These are phyloP conservation scores for Mycena pura DNA, from an alignment of 768 basidiomycete genomes.

Conservation along the genomic window DNA sequence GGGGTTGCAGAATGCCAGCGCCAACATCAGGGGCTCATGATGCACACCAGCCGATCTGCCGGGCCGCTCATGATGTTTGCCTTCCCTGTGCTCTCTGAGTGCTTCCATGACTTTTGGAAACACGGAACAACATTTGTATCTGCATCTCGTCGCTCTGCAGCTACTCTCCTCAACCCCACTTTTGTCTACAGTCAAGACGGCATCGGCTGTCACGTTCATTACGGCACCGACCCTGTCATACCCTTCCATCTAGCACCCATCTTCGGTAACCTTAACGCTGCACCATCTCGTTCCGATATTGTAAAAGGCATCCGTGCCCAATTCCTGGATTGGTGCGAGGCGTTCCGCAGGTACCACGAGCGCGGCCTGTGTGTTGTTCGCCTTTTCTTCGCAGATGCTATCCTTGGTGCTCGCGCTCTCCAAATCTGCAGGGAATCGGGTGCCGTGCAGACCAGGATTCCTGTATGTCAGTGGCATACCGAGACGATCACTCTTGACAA, in stretches of 20 bases:
- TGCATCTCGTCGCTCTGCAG: constrained; percentile 20
- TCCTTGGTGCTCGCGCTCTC: constrained; percentile 46
- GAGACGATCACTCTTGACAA: constrained; percentile 19
- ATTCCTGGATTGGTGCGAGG: constrained; percentile 27
- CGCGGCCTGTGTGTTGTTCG: constrained; percentile 36
- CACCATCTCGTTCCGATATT: constrained; percentile 15
- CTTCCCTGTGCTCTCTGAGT: constrained; percentile 23
- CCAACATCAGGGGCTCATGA: neutral
- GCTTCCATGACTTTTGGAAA: constrained; percentile 44
- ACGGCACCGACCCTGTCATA: constrained; percentile 49
- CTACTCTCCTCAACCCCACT: constrained; percentile 50
- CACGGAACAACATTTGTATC: constrained; percentile 45
- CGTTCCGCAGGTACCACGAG: constrained; percentile 6
- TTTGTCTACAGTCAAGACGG: constrained; percentile 50
- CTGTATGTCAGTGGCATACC: constrained; percentile 41
- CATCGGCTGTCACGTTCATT: constrained; percentile 46
- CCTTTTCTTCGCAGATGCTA: constrained; percentile 48
- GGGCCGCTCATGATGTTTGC: constrained; percentile 40
- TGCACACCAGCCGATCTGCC: constrained; percentile 37
- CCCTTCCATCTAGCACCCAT: constrained; percentile 45
- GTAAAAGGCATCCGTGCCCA: constrained; percentile 24
- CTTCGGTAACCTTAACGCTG: constrained; percentile 1
- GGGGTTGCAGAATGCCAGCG: constrained; percentile 7
- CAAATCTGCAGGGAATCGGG: constrained; percentile 26
- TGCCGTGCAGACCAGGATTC: constrained; percentile 35